phyloP scores from a whole-genome alignment of 2,329 filamentous ascomycete species.

The Aspergillus quadrilineatus region DNA sequence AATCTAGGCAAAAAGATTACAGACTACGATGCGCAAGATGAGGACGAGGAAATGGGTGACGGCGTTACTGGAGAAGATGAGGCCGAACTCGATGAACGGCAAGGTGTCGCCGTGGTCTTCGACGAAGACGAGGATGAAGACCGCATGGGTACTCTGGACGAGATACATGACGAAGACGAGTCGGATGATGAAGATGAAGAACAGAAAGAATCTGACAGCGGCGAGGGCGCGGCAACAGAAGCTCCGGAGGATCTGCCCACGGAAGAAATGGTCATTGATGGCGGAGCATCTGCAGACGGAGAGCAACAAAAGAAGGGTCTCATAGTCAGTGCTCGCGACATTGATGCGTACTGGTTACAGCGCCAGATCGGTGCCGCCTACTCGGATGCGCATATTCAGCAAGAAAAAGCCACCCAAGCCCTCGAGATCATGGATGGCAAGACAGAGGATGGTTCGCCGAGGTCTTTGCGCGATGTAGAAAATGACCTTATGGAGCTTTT shows the following conservation, averaged over 20 bases:
- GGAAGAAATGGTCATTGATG: constrained; percentile 83
- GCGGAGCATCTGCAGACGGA: constrained; percentile 50
- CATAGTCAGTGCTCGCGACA: constrained; percentile 77
- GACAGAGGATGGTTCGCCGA: constrained; percentile 73
- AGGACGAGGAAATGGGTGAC: constrained; percentile 82
- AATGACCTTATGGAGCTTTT: constrained; percentile 99
- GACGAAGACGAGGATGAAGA: constrained; percentile 89
- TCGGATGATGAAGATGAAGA: constrained; percentile 74
- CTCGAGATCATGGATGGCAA: constrained; percentile 78
- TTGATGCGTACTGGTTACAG: constrained; percentile 97
- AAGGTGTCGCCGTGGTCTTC: constrained; percentile 97
- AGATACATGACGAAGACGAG: constrained; percentile 77
- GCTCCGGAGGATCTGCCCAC: constrained; percentile 46
- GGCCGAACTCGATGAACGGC: constrained; percentile 83
- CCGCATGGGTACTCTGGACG: constrained; percentile 72
- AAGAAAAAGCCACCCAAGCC: constrained; percentile 85
- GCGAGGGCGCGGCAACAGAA: constrained; percentile 33
- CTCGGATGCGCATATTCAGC: constrained; percentile 85
- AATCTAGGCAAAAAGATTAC: constrained; percentile 99
- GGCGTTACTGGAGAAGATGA: constrained; percentile 65
- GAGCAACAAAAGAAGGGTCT: constrained; percentile 49
- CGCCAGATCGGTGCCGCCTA: constrained; percentile 86
- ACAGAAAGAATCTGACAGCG: constrained; percentile 57
- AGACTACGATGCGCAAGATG: constrained; percentile 94
- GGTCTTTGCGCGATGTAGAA: constrained; percentile 85